phyloP scores from a whole-genome alignment of 2,329 filamentous ascomycete genomes.

The Metarhizium brunneum region DNA sequence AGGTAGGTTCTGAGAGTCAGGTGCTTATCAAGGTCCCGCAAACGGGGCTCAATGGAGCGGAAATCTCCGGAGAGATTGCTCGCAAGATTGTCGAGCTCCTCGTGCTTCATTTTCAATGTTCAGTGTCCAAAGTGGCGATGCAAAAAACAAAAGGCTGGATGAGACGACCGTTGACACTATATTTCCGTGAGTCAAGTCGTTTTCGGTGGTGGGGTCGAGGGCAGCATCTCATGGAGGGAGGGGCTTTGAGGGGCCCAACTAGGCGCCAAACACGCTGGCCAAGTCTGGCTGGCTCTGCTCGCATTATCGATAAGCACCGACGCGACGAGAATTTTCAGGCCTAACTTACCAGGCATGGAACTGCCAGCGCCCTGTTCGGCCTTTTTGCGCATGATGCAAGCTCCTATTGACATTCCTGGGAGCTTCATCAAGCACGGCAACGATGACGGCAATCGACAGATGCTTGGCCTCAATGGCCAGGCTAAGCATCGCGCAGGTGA shows the following conservation, averaged over 20 bases:
- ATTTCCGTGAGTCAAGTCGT: slow-evolving; percentile 13
- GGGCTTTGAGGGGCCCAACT: slow-evolving; percentile 4
- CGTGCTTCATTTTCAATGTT: slow-evolving; percentile 40
- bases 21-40: slow-evolving; percentile 76
- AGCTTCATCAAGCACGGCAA: slow-evolving; percentile 14
- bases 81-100: slow-evolving; percentile 44
- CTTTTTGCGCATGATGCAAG: slow-evolving; percentile 7
- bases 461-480: slow-evolving; percentile 47
- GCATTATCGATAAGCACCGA: slow-evolving; percentile 15
- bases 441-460: slow-evolving; percentile 43
- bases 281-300: neutral
- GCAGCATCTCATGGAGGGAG: slow-evolving; percentile 13
- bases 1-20: slow-evolving; percentile 81
- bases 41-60: slow-evolving; percentile 67
- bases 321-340: slow-evolving; percentile 6
- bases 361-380: neutral
- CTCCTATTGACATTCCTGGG: neutral
- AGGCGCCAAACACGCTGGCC: no score
- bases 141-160: neutral
- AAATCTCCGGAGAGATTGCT: slow-evolving; percentile 57
- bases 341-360: slow-evolving; percentile 17
- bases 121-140: neutral
- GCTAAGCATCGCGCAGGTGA: slow-evolving; percentile 32
- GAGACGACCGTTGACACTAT: neutral
- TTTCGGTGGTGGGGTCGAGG: slow-evolving; percentile 15